phyloP scores from a whole-genome alignment of 2,329 filamentous ascomycete species.

The Cryphonectria parasitica region DNA sequence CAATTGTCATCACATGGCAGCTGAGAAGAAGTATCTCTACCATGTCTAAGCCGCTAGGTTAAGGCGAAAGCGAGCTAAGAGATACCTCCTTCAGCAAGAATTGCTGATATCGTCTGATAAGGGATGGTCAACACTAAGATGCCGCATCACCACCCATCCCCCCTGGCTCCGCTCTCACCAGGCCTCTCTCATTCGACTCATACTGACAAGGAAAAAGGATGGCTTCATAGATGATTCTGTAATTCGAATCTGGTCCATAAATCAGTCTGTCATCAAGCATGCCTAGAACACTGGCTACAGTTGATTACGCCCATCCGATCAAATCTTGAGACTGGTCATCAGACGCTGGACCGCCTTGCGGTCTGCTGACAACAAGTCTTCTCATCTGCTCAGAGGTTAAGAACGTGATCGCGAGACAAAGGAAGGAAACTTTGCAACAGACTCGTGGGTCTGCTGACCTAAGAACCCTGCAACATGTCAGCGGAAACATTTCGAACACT shows the following conservation, averaged over 20 bases:
- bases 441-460: background rate
- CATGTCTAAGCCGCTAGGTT: background rate
- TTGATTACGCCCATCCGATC: background rate
- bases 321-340: background rate
- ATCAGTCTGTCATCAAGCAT: background rate
- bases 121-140: background rate
- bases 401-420: conserved; percentile 1
- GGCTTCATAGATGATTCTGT: background rate
- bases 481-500: background rate
- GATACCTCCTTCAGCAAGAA: background rate
- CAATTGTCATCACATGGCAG: background rate
- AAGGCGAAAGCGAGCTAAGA: background rate
- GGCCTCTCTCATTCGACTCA: background rate
- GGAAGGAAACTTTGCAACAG: background rate
- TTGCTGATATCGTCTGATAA: background rate
- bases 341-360: background rate
- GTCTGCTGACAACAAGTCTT: conserved; percentile 8
- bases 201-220: background rate
- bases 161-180: background rate
- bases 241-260: background rate
- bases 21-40: background rate
- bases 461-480: background rate
- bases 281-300: background rate
- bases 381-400: background rate
- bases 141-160: background rate